Conservation (phyloP, 305 asterid genomes). For the Solanum hybrid region DNA sequence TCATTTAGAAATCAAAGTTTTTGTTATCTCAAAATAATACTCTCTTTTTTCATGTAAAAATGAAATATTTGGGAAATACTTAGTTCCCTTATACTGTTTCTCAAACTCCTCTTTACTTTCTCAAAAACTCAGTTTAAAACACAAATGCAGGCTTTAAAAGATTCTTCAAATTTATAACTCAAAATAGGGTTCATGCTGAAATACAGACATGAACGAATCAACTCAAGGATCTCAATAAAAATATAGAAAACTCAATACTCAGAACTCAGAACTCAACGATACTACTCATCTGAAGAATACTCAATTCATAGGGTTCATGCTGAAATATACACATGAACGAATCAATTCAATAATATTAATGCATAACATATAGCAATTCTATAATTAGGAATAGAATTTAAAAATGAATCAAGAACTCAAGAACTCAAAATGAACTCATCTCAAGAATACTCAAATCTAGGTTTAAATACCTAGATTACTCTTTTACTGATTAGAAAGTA, state of each 20-base stretch:
- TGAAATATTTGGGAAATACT: background rate
- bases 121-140: background rate
- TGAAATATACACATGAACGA: background rate
- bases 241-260: background rate
- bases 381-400: background rate
- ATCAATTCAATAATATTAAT: background rate
- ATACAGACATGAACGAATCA: background rate
- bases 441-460: too few species aligned
- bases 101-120: background rate
- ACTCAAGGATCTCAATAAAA: background rate
- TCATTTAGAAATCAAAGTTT: background rate
- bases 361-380: background rate
- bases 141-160: background rate
- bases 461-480: too few species aligned
- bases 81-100: background rate
- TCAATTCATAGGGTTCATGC: background rate
- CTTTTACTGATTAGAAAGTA: too few species aligned
- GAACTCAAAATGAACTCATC: too few species aligned
- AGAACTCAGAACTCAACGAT: background rate
- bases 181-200: background rate
- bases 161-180: background rate
- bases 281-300: background rate
- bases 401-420: too few species aligned
- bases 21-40: background rate
- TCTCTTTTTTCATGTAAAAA: too few species aligned